A percentile compares a stretch with the other conserved stretches of the same genome.
These are phyloP conservation scores for Nasturtium officinale DNA, from an alignment of 345 rosid species.

Conservation along the genomic window DNA sequence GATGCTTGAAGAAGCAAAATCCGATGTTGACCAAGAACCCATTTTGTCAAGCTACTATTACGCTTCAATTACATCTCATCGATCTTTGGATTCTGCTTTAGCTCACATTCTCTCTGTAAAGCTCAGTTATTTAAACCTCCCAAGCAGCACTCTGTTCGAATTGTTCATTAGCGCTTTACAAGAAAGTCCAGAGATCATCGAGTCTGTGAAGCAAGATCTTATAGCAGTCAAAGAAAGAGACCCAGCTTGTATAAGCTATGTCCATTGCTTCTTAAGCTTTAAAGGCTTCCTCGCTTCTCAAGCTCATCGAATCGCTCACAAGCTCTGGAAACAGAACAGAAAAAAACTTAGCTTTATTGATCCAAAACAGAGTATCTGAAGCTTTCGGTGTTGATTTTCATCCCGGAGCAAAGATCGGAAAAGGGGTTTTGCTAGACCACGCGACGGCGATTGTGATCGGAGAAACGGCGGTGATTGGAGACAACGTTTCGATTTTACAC, in stretches of 20 bases:
- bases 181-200: slow-evolving; percentile 54
- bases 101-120: slow-evolving; percentile 69
- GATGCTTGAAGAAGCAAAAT: slow-evolving; percentile 69
- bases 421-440: slow-evolving; percentile 75
- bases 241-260: slow-evolving; percentile 78
- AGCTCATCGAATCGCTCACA: slow-evolving; percentile 76
- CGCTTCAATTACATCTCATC: slow-evolving; percentile 62
- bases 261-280: slow-evolving; percentile 70
- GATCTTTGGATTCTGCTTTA: slow-evolving; percentile 58
- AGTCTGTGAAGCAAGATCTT: slow-evolving; percentile 60
- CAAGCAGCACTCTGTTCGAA: slow-evolving; percentile 54
- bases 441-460: slow-evolving; percentile 83
- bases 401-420: slow-evolving; percentile 81
- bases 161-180: slow-evolving; percentile 56
- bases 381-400: slow-evolving; percentile 78
- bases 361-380: slow-evolving; percentile 77
- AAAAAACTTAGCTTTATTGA: slow-evolving; percentile 62
- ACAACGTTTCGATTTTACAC: slow-evolving; percentile 85
- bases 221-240: slow-evolving; percentile 75
- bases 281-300: slow-evolving; percentile 82
- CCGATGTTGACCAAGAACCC: slow-evolving; percentile 69
- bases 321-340: slow-evolving; percentile 69
- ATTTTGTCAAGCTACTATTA: slow-evolving; percentile 60
- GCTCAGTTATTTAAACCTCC: slow-evolving; percentile 59
- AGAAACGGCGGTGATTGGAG: slow-evolving; percentile 89